Evolutionary conservation across 1,284 basidiomycete species (phyloP).

Genomic region (Tetrapyrgos nigripes): DNA sequence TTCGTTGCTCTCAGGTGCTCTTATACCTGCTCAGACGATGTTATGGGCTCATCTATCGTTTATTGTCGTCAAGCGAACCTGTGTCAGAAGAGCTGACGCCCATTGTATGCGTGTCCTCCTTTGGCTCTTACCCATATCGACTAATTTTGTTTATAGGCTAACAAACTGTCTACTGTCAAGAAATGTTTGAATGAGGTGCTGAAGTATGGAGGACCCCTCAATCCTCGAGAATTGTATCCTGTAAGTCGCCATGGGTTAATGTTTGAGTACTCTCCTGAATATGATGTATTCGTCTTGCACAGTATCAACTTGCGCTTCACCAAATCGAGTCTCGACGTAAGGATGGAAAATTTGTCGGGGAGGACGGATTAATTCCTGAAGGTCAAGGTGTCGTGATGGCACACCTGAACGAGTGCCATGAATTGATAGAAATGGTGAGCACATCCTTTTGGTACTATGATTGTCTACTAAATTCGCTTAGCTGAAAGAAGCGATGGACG

Average conservation of each 20-base stretch:
- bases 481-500: constrained; percentile 20
- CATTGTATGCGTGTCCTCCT: constrained; percentile 63
- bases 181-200: constrained; percentile 97
- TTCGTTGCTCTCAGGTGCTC: constrained; percentile 69
- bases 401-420: constrained; percentile 95
- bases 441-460: background rate
- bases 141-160: constrained; percentile 61
- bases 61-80: constrained; percentile 97
- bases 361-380: constrained; percentile 88
- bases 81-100: constrained; percentile 99
- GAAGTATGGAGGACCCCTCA: constrained; percentile 96
- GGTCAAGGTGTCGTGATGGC: constrained; percentile 98
- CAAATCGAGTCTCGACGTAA: constrained; percentile 95
- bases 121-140: background rate
- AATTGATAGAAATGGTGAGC: constrained; percentile 89
- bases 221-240: constrained; percentile 95
- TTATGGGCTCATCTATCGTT: constrained; percentile 94
- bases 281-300: constrained; percentile 5
- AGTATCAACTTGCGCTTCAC: constrained; percentile 96
- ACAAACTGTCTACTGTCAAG: constrained; percentile 93
- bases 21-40: constrained; percentile 94
- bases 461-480: background rate
- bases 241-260: constrained; percentile 49
- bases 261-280: constrained; percentile 3
- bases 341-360: constrained; percentile 92